Evolutionary conservation across 225 moss, liverwort and hornwort species (phyloP).

Genomic region (Pseudoscleropodium purum): DNA sequence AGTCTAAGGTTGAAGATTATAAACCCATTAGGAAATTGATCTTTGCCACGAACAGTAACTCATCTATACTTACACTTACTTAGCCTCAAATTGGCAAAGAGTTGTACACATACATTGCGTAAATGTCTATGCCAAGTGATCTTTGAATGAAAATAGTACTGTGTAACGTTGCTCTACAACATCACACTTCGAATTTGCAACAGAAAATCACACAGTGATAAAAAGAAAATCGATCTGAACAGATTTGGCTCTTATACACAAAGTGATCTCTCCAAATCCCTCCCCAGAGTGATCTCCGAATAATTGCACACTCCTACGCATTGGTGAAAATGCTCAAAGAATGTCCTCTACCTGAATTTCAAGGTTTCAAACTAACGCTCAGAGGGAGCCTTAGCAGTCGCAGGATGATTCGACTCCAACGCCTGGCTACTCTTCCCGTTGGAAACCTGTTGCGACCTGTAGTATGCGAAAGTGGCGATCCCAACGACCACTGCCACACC

Average conservation of each 20-base stretch:
- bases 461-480: not conserved
- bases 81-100: not conserved
- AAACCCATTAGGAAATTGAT: not conserved
- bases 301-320: not conserved
- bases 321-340: not conserved
- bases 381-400: not conserved
- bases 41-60: not conserved
- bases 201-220: not conserved
- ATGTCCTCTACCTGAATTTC: not conserved
- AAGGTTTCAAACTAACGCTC: not conserved
- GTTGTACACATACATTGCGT: no score
- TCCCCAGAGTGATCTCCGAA: not conserved
- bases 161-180: not conserved
- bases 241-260: not conserved
- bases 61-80: not conserved
- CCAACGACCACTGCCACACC: not conserved
- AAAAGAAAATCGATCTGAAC: not conserved
- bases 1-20: not conserved
- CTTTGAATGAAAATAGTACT: not conserved
- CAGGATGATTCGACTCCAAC: not conserved
- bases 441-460: not conserved
- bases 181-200: not conserved
- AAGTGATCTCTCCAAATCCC: not conserved
- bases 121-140: not conserved
- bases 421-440: not conserved